phyloP scores from a whole-genome alignment of 2,329 filamentous ascomycete genomes.

The Pseudomassariella vexata region DNA sequence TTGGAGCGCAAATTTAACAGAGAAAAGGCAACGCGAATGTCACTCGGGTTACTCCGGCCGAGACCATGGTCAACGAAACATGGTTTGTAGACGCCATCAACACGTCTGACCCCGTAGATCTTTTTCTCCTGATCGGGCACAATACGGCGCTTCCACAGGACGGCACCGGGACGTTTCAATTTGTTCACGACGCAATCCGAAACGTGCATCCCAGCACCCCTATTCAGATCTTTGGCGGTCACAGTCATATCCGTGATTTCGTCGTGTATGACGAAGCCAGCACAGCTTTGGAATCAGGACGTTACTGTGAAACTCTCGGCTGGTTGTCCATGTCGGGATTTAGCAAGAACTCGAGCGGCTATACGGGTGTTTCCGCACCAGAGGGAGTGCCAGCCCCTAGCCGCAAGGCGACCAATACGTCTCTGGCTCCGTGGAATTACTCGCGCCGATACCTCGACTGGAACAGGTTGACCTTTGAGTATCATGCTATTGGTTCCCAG shows the following conservation, averaged over 20 bases:
- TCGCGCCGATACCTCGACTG: conserved; percentile 59
- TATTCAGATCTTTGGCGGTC: conserved; percentile 58
- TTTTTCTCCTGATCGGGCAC: conserved; percentile 57
- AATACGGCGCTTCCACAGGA: conserved; percentile 44
- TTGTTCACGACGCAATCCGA: conserved; percentile 50
- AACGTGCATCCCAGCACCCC: conserved; percentile 46
- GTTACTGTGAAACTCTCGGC: conserved; percentile 61
- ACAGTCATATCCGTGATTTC: conserved; percentile 59
- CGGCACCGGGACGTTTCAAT: conserved; percentile 31
- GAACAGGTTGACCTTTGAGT: conserved; percentile 56
- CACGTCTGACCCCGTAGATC: conserved; percentile 45
- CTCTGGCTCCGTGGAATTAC: conserved; percentile 33
- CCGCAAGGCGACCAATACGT: conserved; percentile 27
- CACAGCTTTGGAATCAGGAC: conserved; percentile 49
- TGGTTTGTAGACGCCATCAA: conserved; percentile 55
- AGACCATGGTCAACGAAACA: conserved; percentile 36
- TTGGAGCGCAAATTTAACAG: too few relatives aligned
- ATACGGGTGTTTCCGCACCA: conserved; percentile 20
- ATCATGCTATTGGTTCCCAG: conserved; percentile 41
- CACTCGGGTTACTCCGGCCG: conserved; percentile 48
- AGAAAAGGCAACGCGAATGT: conserved; percentile 49
- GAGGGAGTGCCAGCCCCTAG: conserved; percentile 25
- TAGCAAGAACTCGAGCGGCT: conserved; percentile 33
- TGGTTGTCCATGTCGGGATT: conserved; percentile 58
- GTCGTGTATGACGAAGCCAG: conserved; percentile 54